These are phyloP conservation scores for Phytophthora pistaciae DNA, from an alignment of 352 stramenopile genomes.

Conservation along the genomic window DNA sequence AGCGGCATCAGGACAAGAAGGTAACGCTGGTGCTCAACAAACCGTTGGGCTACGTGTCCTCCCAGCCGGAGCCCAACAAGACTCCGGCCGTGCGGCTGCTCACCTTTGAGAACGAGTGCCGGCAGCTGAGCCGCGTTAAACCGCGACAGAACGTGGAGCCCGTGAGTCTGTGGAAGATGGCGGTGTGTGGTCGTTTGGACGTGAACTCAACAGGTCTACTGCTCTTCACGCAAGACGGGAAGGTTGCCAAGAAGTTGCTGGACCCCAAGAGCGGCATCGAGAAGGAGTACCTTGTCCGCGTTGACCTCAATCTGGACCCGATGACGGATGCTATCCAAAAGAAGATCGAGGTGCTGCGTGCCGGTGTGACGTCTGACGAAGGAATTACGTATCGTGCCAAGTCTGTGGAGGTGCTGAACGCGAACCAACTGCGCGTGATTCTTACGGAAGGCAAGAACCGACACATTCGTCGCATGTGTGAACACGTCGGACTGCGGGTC, in stretches of 20 bases:
- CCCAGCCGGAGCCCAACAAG: slow-evolving; percentile 73
- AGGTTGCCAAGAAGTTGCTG: slow-evolving; percentile 78
- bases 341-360: slow-evolving; percentile 54
- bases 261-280: slow-evolving; percentile 76
- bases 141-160: slow-evolving; percentile 57
- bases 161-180: slow-evolving; percentile 81
- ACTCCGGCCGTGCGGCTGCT: slow-evolving; percentile 81
- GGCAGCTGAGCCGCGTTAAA: slow-evolving; percentile 60
- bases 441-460: slow-evolving; percentile 96
- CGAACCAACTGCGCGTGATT: slow-evolving; percentile 87
- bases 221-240: slow-evolving; percentile 86
- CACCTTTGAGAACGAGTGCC: slow-evolving; percentile 80
- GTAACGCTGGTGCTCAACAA: slow-evolving; percentile 89
- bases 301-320: slow-evolving; percentile 66
- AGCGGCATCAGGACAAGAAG: slow-evolving; percentile 80
- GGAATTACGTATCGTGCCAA: slow-evolving; percentile 80
- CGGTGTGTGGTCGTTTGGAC: slow-evolving; percentile 81
- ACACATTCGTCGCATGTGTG: slow-evolving; percentile 97
- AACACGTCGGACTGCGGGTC: slow-evolving; percentile 91
- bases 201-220: slow-evolving; percentile 87
- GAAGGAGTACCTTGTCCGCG: slow-evolving; percentile 89
- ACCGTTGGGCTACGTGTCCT: slow-evolving; percentile 83
- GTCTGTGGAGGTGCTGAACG: slow-evolving; percentile 82
- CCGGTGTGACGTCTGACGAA: slow-evolving; percentile 64
- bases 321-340: slow-evolving; percentile 36